Conservation (phyloP, 768 basidiomycete genomes). For the Floccularia luteovirens region DNA sequence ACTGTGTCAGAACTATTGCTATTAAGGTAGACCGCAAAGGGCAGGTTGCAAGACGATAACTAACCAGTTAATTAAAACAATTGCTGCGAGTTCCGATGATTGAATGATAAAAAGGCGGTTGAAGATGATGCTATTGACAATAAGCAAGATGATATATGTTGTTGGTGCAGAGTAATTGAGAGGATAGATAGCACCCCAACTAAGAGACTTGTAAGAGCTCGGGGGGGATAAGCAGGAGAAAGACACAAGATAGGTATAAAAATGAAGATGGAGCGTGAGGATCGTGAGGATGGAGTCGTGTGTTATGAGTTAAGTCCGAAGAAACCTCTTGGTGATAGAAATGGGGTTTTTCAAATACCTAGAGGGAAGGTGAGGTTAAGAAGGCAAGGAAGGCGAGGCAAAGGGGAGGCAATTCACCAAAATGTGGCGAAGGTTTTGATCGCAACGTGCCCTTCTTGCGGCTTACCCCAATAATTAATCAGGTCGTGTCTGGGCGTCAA, state of each 20-base stretch:
- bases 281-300: constrained; percentile 46
- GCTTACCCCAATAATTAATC: constrained; percentile 36
- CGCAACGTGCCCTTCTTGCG: constrained; percentile 67
- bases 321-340: constrained; percentile 15
- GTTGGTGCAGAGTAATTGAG: not conserved
- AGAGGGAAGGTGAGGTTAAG: constrained; percentile 32
- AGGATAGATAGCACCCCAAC: not conserved
- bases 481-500: constrained; percentile 9
- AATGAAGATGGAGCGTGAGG: constrained; percentile 33
- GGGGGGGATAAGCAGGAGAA: constrained; percentile 22
- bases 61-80: constrained; percentile 38
- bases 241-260: constrained; percentile 19
- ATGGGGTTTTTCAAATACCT: constrained; percentile 16
- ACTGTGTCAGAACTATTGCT: constrained; percentile 26
- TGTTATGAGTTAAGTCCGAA: constrained; percentile 13
- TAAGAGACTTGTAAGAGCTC: not conserved
- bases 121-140: not conserved
- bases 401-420: constrained; percentile 46
- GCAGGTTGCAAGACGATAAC: constrained; percentile 12
- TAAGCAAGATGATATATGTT: constrained; percentile 9
- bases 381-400: constrained; percentile 50
- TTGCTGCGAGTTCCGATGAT: constrained; percentile 18
- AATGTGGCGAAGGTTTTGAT: constrained; percentile 61
- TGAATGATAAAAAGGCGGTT: constrained; percentile 20
- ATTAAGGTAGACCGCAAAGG: constrained; percentile 15